Evolutionary conservation across 176 grass and related monocot genomes (phyloP).

Genomic region (Eremochloa ophiuroides): DNA sequence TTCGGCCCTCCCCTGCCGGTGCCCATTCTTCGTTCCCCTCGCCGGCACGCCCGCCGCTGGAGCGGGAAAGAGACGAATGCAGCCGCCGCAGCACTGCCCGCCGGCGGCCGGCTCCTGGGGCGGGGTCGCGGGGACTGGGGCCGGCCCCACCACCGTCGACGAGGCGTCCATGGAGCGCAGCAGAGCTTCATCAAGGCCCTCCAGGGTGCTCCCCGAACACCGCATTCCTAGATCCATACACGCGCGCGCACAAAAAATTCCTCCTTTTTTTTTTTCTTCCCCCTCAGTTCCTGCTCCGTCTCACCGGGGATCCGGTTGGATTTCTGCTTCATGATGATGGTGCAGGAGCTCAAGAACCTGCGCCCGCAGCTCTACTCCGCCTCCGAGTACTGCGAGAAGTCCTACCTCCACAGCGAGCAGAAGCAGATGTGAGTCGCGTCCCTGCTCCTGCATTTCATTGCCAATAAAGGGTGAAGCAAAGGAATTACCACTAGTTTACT

Average conservation of each 20-base stretch:
- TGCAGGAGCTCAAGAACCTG: conserved; percentile 95
- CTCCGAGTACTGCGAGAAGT: conserved; percentile 94
- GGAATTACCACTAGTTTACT: background rate
- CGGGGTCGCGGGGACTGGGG: conserved; percentile 5
- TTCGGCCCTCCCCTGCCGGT: background rate
- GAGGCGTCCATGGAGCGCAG: conserved; percentile 96
- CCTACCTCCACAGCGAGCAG: conserved; percentile 79
- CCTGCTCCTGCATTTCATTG: background rate
- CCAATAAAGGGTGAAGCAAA: no score
- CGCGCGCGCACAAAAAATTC: background rate
- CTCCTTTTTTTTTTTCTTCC: no score
- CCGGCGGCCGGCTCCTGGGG: background rate
- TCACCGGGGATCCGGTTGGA: background rate
- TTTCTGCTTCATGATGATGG: conserved; percentile 15
- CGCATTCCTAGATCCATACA: conserved; percentile 23
- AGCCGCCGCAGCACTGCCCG: conserved; percentile 35
- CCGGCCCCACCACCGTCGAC: conserved; percentile 54
- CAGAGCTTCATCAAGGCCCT: conserved; percentile 95
- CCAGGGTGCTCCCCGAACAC: conserved; percentile 49
- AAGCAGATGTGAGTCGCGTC: conserved; percentile 67
- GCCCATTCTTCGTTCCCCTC: background rate
- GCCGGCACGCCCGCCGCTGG: background rate
- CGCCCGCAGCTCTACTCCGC: conserved; percentile 96
- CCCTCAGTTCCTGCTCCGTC: background rate
- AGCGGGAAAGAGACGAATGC: background rate